Percentiles rank a stretch among this genome's conserved stretches.
phyloP scores from a whole-genome alignment of 2,329 filamentous ascomycete species.

The Fusarium dimerum region DNA sequence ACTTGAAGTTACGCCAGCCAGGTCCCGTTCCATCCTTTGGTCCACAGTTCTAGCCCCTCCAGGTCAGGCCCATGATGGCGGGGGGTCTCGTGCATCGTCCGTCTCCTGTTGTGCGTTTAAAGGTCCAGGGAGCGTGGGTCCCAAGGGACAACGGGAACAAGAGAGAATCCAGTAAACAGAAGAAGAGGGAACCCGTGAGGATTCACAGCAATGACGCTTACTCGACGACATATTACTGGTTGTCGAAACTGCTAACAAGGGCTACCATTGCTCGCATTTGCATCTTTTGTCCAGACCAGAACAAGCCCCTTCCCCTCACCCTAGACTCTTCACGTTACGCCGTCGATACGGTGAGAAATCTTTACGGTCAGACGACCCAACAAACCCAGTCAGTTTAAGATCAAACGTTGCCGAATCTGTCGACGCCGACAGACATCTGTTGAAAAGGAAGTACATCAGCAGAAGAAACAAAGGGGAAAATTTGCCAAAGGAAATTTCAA shows the following conservation, averaged over 20 bases:
- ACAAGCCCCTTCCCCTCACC: no score
- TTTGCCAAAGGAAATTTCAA: not conserved
- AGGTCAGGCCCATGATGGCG: not conserved
- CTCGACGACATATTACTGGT: slow-evolving; percentile 30
- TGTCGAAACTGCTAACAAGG: slow-evolving; percentile 11
- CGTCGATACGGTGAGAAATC: not conserved
- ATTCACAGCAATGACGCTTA: slow-evolving; percentile 31
- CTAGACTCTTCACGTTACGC: not conserved
- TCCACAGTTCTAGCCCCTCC: not conserved
- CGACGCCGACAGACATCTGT: not conserved
- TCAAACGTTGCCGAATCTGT: not conserved
- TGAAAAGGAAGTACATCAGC: not conserved
- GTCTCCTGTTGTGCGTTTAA: not conserved
- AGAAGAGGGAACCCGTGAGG: slow-evolving; percentile 17
- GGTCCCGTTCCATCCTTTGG: not conserved
- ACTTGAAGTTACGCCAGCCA: not conserved
- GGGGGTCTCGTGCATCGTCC: not conserved
- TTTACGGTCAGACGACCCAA: slow-evolving; percentile 7
- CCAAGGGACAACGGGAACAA: not conserved
- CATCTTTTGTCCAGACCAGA: no score
- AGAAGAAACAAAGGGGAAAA: not conserved
- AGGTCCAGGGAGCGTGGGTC: no score
- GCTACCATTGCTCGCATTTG: slow-evolving; percentile 14
- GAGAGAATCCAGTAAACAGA: not conserved
- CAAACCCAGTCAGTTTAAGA: slow-evolving; percentile 8